Base-by-base conservation (phyloP, 192 early-diverging fungal genomes). In the Backusella psychrophila region DNA sequence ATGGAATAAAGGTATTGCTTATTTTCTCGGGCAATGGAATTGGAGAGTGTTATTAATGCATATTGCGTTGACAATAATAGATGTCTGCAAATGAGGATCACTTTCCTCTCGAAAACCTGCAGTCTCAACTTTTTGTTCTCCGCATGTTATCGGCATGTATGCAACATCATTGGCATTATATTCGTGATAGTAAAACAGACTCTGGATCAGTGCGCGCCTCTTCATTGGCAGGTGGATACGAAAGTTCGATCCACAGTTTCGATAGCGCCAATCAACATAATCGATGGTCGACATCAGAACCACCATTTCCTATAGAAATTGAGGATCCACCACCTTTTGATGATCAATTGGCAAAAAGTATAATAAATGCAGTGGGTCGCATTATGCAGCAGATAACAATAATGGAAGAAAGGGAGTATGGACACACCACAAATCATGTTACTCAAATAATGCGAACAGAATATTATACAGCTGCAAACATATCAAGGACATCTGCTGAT, bases 51-150 rank as follows among this genome's bases (percentile, higher is more conserved):
- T 41, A 33, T 44, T 44, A 44, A 44, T 44, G 42, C 42, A 17
- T 17, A 17, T 17, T 44, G 42, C 29, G 33, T 66, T 49, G 52
- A 34, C 44, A 44, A 73, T 33, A 2, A 33, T 83, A 78, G 67
- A 81, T 83, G 49, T 81, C 72, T 69, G 31, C 85, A 1, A 75
- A 83, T n/a, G 91, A 93, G 53, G 84, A 89, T 21, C 74, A 73
- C 73, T 79, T 89, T n/a, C 87, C 91, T 4, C 76, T 83, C 33
- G 87, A 95, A 52, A 86, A 91, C 34, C 88, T 95, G 76, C 94
- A 98, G 77, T 96, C 95, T 19, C 95, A 96, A 80, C 86, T 95
- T 12, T 94, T 96, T 76, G 80, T 96, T 15, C 87, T 96, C 67
- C 87, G 92, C 72, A 85, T 98, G 49, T 82, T 96, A 31, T 93